phyloP scores from a whole-genome alignment of 352 stramenopile species.

The Phytophthora podocarpi region DNA sequence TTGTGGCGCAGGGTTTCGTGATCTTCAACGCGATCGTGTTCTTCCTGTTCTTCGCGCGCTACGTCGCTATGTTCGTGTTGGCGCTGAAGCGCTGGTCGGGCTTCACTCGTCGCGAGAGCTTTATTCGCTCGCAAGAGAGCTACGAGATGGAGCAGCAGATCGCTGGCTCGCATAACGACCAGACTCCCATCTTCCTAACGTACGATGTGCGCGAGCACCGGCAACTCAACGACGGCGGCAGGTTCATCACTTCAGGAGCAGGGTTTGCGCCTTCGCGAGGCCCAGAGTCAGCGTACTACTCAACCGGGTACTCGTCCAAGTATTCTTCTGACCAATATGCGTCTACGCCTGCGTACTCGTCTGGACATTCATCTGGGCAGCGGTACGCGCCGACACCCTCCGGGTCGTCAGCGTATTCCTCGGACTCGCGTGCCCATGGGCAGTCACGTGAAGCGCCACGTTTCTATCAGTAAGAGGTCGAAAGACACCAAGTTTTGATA shows the following conservation, averaged over 20 bases:
- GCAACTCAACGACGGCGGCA: slow-evolving; percentile 26
- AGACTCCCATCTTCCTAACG: slow-evolving; percentile 31
- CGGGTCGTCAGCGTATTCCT: slow-evolving; percentile 26
- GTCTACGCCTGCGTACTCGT: slow-evolving; percentile 19
- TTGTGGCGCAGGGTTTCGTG: slow-evolving; percentile 59
- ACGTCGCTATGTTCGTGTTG: slow-evolving; percentile 62
- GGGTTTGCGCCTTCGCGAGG: slow-evolving; percentile 22
- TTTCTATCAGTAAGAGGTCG: slow-evolving; percentile 22
- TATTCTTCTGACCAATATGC: slow-evolving; percentile 18
- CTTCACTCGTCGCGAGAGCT: slow-evolving; percentile 33
- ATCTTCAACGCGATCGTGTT: slow-evolving; percentile 65
- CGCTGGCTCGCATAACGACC: slow-evolving; percentile 7
- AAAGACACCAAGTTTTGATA: slow-evolving; percentile 21
- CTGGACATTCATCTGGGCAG: slow-evolving; percentile 13
- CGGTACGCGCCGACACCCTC: slow-evolving; percentile 19
- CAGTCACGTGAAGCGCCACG: slow-evolving; percentile 23
- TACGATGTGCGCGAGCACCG: slow-evolving; percentile 25
- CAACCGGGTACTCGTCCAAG: slow-evolving; percentile 18
- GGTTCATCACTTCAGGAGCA: slow-evolving; percentile 26
- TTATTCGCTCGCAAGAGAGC: slow-evolving; percentile 24
- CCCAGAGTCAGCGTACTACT: slow-evolving; percentile 17
- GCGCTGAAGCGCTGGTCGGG: slow-evolving; percentile 56
- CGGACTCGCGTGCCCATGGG: slow-evolving; percentile 16
- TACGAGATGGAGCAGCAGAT: slow-evolving; percentile 26
- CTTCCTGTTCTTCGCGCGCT: slow-evolving; percentile 59